phyloP scores from a whole-genome alignment of 2,329 filamentous ascomycete genomes.

The Albophoma yamanashiensis region DNA sequence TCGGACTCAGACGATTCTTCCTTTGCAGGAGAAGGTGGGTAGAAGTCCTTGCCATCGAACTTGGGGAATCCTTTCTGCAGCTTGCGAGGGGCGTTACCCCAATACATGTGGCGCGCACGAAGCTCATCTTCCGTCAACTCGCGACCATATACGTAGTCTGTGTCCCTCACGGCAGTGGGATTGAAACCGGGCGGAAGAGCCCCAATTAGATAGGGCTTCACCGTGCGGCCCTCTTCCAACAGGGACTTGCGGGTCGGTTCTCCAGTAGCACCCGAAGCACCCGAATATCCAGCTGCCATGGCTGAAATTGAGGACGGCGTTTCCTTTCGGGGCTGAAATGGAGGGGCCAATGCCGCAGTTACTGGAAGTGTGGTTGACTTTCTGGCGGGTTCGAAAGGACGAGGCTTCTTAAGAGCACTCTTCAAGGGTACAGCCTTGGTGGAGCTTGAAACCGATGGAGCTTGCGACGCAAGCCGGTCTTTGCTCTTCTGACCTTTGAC shows the following conservation, averaged over 20 bases:
- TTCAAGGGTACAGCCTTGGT: conserved; percentile 14
- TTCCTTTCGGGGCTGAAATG: conserved; percentile 32
- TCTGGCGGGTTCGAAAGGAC: conserved; percentile 13
- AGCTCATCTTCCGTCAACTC: conserved; percentile 49
- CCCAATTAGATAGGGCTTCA: conserved; percentile 44
- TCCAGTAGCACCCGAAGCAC: background rate
- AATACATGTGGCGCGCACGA: conserved; percentile 48
- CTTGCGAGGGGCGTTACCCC: conserved; percentile 43
- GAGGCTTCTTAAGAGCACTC: conserved; percentile 7
- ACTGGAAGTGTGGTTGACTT: conserved; percentile 29
- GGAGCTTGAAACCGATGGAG: conserved; percentile 14
- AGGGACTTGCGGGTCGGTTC: conserved; percentile 3
- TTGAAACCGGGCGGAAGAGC: conserved; percentile 33
- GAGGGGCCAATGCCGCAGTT: conserved; percentile 35
- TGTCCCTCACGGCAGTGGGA: conserved; percentile 27
- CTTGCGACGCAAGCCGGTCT: conserved; percentile 8
- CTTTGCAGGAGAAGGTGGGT: conserved; percentile 39
- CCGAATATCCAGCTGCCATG: conserved; percentile 2
- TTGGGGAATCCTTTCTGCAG: conserved; percentile 45
- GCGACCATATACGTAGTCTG: conserved; percentile 44
- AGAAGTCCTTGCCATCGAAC: conserved; percentile 56
- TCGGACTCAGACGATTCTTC: background rate
- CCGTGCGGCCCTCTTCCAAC: conserved; percentile 4
- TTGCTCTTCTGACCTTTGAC: conserved; percentile 4
- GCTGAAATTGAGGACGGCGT: conserved; percentile 6